Evolutionary conservation across 257 asterid species (phyloP).

Genomic region (Lantana camara): DNA sequence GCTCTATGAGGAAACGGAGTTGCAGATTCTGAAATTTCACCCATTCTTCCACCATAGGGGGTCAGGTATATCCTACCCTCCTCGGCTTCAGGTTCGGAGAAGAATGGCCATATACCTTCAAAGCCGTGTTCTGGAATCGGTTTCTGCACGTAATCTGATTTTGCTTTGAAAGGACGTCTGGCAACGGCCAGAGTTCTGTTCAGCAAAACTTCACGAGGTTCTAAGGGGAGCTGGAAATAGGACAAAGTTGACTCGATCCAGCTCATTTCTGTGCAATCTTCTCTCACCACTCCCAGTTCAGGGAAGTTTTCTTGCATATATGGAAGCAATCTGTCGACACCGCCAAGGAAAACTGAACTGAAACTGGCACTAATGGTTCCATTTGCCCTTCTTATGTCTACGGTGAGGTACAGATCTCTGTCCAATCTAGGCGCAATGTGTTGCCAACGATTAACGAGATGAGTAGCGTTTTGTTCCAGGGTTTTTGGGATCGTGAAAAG

Average conservation of each 20-base stretch:
- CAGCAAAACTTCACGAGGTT: not conserved
- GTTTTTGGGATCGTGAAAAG: not conserved
- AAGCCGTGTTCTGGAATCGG: conserved; percentile 17
- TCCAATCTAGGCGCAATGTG: conserved; percentile 21
- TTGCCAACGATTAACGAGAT: conserved; percentile 35
- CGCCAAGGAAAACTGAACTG: conserved; percentile 19
- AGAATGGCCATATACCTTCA: not conserved
- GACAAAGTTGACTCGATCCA: conserved; percentile 15
- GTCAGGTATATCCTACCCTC: not conserved
- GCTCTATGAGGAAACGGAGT: conserved; percentile 34
- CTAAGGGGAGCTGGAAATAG: not conserved
- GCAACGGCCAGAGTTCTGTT: not conserved
- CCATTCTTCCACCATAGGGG: conserved; percentile 35
- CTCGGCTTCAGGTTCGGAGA: not conserved
- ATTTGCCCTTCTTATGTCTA: not conserved
- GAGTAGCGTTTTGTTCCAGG: not conserved
- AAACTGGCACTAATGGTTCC: conserved; percentile 5
- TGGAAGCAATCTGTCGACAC: not conserved
- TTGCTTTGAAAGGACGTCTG: not conserved
- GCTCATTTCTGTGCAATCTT: conserved; percentile 23
- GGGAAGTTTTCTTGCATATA: conserved; percentile 30
- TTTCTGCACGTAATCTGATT: conserved; percentile 27
- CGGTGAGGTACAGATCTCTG: conserved; percentile 26
- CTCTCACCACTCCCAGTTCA: conserved; percentile 25
- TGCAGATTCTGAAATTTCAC: conserved; percentile 22